Evolutionary conservation across 495 filamentous ascomycete species (phyloP), one percentile per base, ranked within the genome.

Genomic region (Aspergillus ellipticus): DNA sequence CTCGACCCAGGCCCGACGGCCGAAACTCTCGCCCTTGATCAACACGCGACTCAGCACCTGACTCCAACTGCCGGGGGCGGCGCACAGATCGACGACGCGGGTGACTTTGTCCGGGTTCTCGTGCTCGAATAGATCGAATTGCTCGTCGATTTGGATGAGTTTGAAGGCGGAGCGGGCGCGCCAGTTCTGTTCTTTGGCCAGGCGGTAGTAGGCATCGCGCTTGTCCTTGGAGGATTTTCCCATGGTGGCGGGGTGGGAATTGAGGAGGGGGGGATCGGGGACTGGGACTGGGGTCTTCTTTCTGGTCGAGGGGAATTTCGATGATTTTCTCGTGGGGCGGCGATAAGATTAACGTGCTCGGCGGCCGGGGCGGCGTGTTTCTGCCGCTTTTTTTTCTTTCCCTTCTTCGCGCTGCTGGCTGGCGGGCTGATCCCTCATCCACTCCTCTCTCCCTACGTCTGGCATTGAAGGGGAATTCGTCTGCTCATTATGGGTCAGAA

Each of bases 201-300:
- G 86, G 26, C 94, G 85, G 67, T 98, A 98, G 73, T 98, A 98
- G 50, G 91, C 89, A 68, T 98, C 94, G 47, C 94, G 89, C 76
- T 98, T 98, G 66, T 98, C 94, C 74, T 98, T 98, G 33, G 92
- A 96, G 0, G 94, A 96, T 70, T 97, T 97, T 2, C 94, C 94
- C 94, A 98, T 98, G 21, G 17, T 60, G 20, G 24, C 8, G 33
- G 33, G n/a, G 42, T 19, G 16, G 20, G 17, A 35, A 52, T 13
- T 10, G 24, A 20, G 17, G 26, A 15, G 31, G 46, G 45, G 51
- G 41, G 22, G 8, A 11, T 42, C 17, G 24, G 33, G 43, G 39
- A 28, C 13, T 51, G n/a, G n/a, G n/a, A n/a, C n/a, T n/a, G n/a
- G n/a, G n/a, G n/a, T n/a, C n/a, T 24, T 11, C 7, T 11, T 7